Evolutionary conservation across 495 filamentous ascomycete genomes (phyloP).

Genomic region (Aspergillus saccharolyticus): DNA sequence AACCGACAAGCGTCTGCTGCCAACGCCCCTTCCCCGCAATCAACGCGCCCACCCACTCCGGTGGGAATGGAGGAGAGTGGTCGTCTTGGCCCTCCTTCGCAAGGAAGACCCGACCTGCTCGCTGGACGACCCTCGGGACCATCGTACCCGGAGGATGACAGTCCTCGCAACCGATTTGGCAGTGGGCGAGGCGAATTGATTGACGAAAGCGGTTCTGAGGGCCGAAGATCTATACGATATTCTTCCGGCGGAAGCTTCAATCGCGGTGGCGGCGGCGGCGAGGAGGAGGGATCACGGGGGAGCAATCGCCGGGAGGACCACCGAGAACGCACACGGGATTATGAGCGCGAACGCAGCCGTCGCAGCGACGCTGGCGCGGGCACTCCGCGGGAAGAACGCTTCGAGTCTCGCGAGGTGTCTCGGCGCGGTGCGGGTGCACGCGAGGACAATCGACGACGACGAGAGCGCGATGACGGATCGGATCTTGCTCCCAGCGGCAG

Average conservation of each 20-base stretch:
- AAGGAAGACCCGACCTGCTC: constrained; percentile 24
- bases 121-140: constrained; percentile 10
- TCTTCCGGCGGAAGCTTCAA: constrained; percentile 16
- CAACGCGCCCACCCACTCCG: constrained; percentile 25
- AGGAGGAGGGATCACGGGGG: constrained; percentile 24
- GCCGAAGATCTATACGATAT: constrained; percentile 23
- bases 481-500: constrained; percentile 11
- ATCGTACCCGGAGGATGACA: constrained; percentile 17
- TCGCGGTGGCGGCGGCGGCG: constrained; percentile 24
- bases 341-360: constrained; percentile 39
- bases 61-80: constrained; percentile 23
- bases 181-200: constrained; percentile 28
- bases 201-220: constrained; percentile 30
- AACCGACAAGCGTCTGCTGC: constrained; percentile 27
- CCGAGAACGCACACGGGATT: constrained; percentile 31
- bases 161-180: constrained; percentile 14
- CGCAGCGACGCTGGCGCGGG: constrained; percentile 31
- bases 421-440: constrained; percentile 34
- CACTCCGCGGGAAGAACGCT: constrained; percentile 32
- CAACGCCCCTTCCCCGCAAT: constrained; percentile 29
- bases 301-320: constrained; percentile 35
- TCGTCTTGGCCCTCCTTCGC: constrained; percentile 13
- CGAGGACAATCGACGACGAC: constrained; percentile 35
- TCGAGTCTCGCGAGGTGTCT: constrained; percentile 31
- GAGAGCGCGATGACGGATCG: constrained; percentile 36